A percentile compares a stretch with the other conserved stretches of the same genome.
Evolutionary conservation across 208 protist genomes (phyloP).

Genomic region (Tritrichomonas foetus): DNA sequence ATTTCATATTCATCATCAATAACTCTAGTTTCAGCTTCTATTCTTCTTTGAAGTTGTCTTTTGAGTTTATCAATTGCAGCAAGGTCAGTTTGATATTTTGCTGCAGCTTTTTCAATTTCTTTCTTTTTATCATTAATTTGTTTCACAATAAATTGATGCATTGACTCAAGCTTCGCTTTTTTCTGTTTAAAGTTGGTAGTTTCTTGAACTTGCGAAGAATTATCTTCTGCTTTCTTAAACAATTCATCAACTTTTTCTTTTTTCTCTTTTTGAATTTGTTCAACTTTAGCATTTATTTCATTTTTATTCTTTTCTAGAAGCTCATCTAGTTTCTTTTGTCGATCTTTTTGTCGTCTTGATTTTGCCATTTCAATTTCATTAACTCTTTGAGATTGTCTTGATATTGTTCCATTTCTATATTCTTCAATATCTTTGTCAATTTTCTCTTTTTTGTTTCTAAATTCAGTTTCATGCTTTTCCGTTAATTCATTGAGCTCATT

Average conservation of each 20-base stretch:
- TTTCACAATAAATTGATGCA: not conserved
- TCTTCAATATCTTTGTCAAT: not conserved
- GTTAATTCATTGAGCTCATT: not conserved
- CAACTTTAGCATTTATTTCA: not conserved
- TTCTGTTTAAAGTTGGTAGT: not conserved
- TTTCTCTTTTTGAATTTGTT: not conserved
- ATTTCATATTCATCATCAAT: not conserved
- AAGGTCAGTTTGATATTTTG: not conserved
- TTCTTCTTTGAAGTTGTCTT: not conserved
- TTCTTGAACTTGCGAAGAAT: not conserved
- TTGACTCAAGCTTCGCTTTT: not conserved
- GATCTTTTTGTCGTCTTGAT: not conserved
- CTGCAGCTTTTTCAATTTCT: not conserved
- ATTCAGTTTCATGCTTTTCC: not conserved
- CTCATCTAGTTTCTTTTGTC: not conserved
- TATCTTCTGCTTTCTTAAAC: not conserved
- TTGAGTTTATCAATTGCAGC: not conserved
- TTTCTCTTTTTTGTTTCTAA: not conserved
- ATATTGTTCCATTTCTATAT: not conserved
- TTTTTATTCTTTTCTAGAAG: not conserved
- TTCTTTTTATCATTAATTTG: not conserved
- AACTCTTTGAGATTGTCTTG: not conserved
- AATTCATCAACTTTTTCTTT: not conserved
- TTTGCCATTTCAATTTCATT: not conserved
- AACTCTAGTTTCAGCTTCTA: not conserved